A percentile compares a stretch with the other conserved stretches of the same genome.
Evolutionary conservation across 2,329 filamentous ascomycete species (phyloP).

Genomic region (Microsporum ferrugineum): DNA sequence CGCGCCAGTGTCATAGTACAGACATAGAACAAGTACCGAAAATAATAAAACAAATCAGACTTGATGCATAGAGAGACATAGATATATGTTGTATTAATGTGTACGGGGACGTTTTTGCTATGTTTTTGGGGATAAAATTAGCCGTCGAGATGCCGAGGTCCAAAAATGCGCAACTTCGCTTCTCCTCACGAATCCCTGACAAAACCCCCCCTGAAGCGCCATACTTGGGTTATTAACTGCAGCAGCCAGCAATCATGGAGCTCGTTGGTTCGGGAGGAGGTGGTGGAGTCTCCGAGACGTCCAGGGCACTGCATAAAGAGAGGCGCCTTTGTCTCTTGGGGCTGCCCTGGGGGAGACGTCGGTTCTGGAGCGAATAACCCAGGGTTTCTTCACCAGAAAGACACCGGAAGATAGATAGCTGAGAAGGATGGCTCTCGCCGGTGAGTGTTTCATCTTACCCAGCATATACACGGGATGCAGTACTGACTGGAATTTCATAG

Average conservation of each 20-base stretch:
- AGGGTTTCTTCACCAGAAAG: background rate
- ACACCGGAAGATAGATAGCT: background rate
- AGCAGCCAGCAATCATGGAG: background rate
- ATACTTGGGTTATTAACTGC: background rate
- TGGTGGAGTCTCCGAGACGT: background rate
- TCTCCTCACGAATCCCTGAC: background rate
- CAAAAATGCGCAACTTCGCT: background rate
- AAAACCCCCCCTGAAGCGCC: background rate
- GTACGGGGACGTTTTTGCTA: no score
- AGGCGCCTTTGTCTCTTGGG: background rate
- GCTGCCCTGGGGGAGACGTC: background rate
- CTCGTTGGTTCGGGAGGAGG: background rate
- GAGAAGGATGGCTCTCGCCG: background rate
- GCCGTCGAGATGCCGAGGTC: background rate
- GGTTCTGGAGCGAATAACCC: no score
- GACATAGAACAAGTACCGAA: no score
- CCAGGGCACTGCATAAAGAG: background rate
- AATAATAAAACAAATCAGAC: no score
- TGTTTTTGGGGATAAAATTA: no score
- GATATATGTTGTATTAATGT: no score
- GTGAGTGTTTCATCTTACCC: background rate
- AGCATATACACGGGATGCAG: background rate
- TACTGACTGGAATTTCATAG: slow-evolving; percentile 5
- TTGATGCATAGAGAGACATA: no score
- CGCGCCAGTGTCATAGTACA: no score